Conservation (phyloP, 1,284 basidiomycete species). For the Cutaneotrichosporon sp. region DNA sequence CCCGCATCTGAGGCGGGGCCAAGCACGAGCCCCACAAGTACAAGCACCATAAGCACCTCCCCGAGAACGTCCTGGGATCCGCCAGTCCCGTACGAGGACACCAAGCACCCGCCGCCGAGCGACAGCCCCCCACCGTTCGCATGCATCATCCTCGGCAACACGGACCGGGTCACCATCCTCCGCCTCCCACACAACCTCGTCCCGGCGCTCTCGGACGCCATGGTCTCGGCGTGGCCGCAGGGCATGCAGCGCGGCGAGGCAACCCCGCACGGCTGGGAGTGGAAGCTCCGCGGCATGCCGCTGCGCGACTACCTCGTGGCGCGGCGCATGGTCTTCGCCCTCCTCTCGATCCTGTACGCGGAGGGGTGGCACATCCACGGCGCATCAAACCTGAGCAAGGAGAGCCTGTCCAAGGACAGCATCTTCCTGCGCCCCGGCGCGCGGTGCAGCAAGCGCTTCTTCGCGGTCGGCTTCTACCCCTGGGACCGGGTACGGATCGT, state of each 20-base stretch:
- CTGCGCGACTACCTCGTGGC: background rate
- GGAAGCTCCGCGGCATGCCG: conserved; percentile 1
- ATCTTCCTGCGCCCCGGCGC: background rate
- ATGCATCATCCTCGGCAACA: background rate
- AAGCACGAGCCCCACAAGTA: too few species aligned
- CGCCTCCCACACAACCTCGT: background rate
- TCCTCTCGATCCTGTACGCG: background rate
- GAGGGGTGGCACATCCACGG: background rate
- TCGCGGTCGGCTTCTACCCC: background rate
- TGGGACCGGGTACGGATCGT: background rate
- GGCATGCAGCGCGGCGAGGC: background rate
- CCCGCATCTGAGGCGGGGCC: too few species aligned
- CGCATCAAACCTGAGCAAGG: background rate
- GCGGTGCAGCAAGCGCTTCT: background rate
- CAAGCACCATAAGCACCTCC: too few species aligned
- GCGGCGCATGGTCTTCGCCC: background rate
- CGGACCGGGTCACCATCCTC: background rate
- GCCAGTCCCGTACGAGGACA: too few species aligned
- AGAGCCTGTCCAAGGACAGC: background rate
- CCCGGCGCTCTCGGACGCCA: background rate
- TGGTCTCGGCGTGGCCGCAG: background rate
- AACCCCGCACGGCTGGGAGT: background rate
- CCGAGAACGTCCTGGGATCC: too few species aligned
- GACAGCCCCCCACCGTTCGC: background rate
- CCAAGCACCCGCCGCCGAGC: too few species aligned